Evolutionary conservation across 2,329 filamentous ascomycete genomes (phyloP), one percentile per base, ranked within the genome.

Genomic region (Alternaria angustiovoidea): DNA sequence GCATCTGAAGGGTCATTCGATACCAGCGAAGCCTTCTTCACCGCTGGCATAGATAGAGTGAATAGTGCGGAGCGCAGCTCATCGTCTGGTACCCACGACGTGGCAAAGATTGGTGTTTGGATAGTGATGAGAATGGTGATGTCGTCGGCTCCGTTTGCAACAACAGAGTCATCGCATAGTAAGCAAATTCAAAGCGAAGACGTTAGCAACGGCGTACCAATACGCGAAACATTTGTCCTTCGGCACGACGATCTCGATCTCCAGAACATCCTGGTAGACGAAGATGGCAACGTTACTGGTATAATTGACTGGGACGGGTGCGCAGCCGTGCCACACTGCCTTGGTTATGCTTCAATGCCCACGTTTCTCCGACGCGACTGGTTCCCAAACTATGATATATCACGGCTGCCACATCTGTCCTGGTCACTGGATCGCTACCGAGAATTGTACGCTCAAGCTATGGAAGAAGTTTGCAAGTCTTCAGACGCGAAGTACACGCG

Each of bases 251-350:
- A 75, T 24, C 58, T 74, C n/a, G 60, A 70, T 20, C 55, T 67
- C 1, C 67, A 73, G 14, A 74, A 74, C 46, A 68, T 75, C 32
- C 48, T 72, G 1, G 62, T 67, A 11, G 63, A 70, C 39, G 38
- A 52, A 2, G 22, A 44, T 0, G 68, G 69, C 2, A 59, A 68
- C 12, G 59, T 73, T 0, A 69, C 65, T 11, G 72, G 66, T 5
- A 66, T 75, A 12, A 57, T 75, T 11, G 66, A 70, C 49, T 70
- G 67, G 66, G 67, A 68, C 32, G 43, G 53, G n/a, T 61, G 53
- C 9, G 38, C 42, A n/a, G 34, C 59, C 3, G 67, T 59, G 4
- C 67, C 66, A 2, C 65, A 44, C 34, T 67, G 60, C 36, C 38
- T 63, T n/a, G 62, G 67, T 5, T 61, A 59, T 4, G n/a, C 65